phyloP scores from a whole-genome alignment of 176 grass and related monocot genomes.

The Urochloa ruziziensis region DNA sequence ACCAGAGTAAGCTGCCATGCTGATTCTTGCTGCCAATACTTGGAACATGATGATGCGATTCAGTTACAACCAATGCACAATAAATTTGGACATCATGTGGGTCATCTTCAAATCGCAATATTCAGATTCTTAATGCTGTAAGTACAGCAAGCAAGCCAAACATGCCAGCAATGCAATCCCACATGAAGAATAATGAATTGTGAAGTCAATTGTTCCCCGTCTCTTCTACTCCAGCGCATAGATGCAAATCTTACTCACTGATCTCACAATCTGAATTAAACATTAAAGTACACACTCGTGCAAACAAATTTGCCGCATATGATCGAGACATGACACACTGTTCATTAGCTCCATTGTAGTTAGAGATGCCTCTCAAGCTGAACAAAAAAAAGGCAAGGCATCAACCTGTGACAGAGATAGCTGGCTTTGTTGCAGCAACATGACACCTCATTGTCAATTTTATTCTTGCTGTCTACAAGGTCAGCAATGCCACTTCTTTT shows the following conservation, averaged over 20 bases:
- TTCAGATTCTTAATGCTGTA: neutral
- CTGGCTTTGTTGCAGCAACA: constrained; percentile 13
- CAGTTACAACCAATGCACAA: neutral
- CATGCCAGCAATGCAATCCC: neutral
- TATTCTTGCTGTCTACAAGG: neutral
- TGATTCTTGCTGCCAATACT: constrained; percentile 31
- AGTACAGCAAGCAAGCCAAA: neutral
- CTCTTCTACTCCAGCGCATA: neutral
- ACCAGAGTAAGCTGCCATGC: constrained; percentile 18
- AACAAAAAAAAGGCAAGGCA: neutral
- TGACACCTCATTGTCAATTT: neutral
- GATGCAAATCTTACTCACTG: neutral
- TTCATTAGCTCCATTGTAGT: neutral
- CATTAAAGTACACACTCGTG: constrained; percentile 10
- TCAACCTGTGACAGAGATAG: neutral
- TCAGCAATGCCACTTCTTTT: neutral
- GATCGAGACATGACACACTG: neutral
- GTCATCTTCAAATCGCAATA: neutral
- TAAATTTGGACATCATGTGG: neutral
- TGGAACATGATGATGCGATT: constrained; percentile 19
- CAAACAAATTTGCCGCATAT: neutral
- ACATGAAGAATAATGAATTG: neutral
- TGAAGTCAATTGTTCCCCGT: neutral
- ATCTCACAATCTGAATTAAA: neutral
- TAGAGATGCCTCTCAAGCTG: neutral